Base-by-base conservation (phyloP, 2,329 filamentous ascomycete species). In the Aspergillus glaucus region DNA sequence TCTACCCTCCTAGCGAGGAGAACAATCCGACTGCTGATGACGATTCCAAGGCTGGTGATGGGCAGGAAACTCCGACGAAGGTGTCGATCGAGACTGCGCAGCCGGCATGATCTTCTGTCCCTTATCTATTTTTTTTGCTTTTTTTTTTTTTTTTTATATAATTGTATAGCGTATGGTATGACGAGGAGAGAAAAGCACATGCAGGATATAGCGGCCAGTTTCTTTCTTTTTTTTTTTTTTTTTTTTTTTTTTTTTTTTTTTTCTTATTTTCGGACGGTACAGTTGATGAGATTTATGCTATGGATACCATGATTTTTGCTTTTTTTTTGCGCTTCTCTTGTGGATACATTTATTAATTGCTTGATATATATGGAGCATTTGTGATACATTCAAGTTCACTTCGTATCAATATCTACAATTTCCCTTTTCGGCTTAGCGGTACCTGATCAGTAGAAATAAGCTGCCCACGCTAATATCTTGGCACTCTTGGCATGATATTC, bases 1-100 rank as follows among this genome's bases (percentile, higher is more conserved):
- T 96, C 39, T 86, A 89, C 26, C 26, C 26, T 12, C 26, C 26
- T 30, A 12, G 26, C 50, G 58, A 61, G 14, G 54, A 55, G 32
- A 55, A 46, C 34, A 45, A 47, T 9, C 50, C 51, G 10, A 43
- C 46, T n/a, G 44, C 47, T 42, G 46, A 52, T 50, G 51, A 45
- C 39, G 49, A 53, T 46, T 21, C 32, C 32, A 41, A 21, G 44
- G 15, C 41, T 4, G 21, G 22, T 4, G 15, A 26, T n/a, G 41
- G 41, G n/a, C 26, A 21, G 14, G 14, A 43, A 21, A 39, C 36
- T 6, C 14, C 24, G n/a, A 44, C 15, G 28, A 26, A 12, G 17
- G n/a, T 22, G 9, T 34, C 19, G 1, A 36, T 22, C 14, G 14
- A 44, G 42, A 30, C 12, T 24, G 44, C 40, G 44, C 30, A 22